phyloP scores from a whole-genome alignment of 2,329 filamentous ascomycete species.

The Cryphonectria parasitica region DNA sequence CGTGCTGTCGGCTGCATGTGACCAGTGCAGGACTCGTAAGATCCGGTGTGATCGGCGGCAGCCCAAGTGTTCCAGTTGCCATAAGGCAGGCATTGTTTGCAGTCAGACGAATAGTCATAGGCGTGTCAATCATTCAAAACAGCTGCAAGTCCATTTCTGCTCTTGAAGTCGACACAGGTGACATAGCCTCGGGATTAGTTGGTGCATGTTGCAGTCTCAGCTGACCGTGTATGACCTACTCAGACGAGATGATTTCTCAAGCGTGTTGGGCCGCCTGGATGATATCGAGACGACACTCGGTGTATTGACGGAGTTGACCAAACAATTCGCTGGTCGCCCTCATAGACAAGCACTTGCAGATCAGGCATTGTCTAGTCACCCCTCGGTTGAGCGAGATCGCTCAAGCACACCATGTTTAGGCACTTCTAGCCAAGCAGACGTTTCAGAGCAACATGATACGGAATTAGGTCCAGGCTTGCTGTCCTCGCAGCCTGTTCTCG shows the following conservation, averaged over 20 bases:
- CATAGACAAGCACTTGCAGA: background rate
- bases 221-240: background rate
- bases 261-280: background rate
- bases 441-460: background rate
- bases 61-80: too few relatives aligned
- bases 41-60: too few relatives aligned
- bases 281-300: background rate
- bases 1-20: background rate
- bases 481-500: background rate
- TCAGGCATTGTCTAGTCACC: background rate
- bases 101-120: background rate
- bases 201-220: background rate
- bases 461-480: background rate
- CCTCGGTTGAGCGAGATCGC: background rate
- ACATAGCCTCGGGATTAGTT: too few relatives aligned
- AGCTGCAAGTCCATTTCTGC: background rate
- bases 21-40: too few relatives aligned
- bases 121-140: background rate
- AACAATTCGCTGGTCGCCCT: background rate
- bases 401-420: background rate
- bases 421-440: too few relatives aligned
- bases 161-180: too few relatives aligned
- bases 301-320: background rate
- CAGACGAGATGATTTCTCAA: background rate
- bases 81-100: background rate